A percentile compares a stretch with the other conserved stretches of the same genome.
Conservation (phyloP, 805 yeast genomes). For the Danielozyma ontarioensis region DNA sequence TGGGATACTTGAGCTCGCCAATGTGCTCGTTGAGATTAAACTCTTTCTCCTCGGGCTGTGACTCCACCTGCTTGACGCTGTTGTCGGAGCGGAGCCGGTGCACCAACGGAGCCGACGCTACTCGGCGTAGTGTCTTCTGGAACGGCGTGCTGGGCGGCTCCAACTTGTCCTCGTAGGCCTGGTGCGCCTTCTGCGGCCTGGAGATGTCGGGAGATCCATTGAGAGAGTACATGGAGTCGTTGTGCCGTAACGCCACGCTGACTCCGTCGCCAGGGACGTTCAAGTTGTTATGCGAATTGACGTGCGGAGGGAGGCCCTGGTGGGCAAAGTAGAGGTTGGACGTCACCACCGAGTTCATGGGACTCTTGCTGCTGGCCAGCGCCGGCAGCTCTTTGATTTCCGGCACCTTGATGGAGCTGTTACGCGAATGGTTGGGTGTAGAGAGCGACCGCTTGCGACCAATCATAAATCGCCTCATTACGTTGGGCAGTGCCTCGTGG, state of each 20-base stretch:
- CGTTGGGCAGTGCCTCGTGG: conserved; percentile 2
- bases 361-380: not conserved
- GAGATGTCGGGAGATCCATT: conserved; percentile 8
- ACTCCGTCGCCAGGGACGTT: conserved; percentile 13
- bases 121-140: conserved; percentile 54
- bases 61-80: conserved; percentile 1
- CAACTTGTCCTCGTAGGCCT: conserved; percentile 1
- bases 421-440: conserved; percentile 3
- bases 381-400: conserved; percentile 2
- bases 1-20: conserved; percentile 33
- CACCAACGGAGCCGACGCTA: conserved; percentile 79
- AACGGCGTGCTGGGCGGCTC: conserved; percentile 18
- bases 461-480: conserved; percentile 9
- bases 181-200: conserved; percentile 17
- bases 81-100: conserved; percentile 25
- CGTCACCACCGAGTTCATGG: conserved; percentile 20
- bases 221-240: conserved; percentile 28
- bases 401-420: conserved; percentile 2
- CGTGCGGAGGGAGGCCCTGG: conserved; percentile 56
- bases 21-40: conserved; percentile 39
- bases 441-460: conserved; percentile 9
- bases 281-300: conserved; percentile 10
- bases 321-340: conserved; percentile 51
- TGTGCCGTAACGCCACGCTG: conserved; percentile 34
- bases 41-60: conserved; percentile 29